Base-by-base conservation (phyloP, 2,329 filamentous ascomycete species). In the Coniella lustricola region DNA sequence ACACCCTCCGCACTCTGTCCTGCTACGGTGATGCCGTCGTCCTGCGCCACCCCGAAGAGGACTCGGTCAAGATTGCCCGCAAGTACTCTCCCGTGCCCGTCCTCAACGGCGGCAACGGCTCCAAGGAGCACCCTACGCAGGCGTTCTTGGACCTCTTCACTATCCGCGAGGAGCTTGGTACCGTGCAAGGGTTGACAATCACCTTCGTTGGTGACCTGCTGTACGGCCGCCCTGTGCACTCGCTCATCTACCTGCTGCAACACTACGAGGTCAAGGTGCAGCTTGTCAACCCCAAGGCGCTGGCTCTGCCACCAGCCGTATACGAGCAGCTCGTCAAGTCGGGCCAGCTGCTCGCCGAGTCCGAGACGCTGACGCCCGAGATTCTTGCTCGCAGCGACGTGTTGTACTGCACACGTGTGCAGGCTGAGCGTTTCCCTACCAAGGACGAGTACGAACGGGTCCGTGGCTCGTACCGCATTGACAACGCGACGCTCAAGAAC, bases 91-190 rank as follows among this genome's bases (percentile, higher is more conserved):
- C 85, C 14, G 88, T 96, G 1, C 93, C 93, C 1, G 83, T 98
- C 62, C 91, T 98, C 75, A 98, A 98, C 64, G 93, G 90, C 56
- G 93, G 93, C 44, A 98, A 98, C 65, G 93, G 93, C 55, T 90
- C 86, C 69, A 84, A 88, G 60, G 93, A 98, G 72, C 93, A 98
- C 70, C 93, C 93, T 1, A 98, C 93, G 0, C 93, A 98, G 70
- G 93, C 93, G 0, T 93, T 98, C 77, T 75, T 98, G 18, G 93
- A 98, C 62, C 84, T 98, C 50, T 98, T 96, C 75, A 97, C 93
- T 47, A 98, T 98, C 62, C 88, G 93, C 57, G 93, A 98, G 69
- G 93, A 98, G 68, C 77, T 97, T 8, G 93, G 93, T 55, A 96
- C 90, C 0, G 91, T 97, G 49, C 90, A 91, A 63, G 91, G 91